Evolutionary conservation across 331 rosid species (phyloP).

Genomic region (Spiraea crenata): DNA sequence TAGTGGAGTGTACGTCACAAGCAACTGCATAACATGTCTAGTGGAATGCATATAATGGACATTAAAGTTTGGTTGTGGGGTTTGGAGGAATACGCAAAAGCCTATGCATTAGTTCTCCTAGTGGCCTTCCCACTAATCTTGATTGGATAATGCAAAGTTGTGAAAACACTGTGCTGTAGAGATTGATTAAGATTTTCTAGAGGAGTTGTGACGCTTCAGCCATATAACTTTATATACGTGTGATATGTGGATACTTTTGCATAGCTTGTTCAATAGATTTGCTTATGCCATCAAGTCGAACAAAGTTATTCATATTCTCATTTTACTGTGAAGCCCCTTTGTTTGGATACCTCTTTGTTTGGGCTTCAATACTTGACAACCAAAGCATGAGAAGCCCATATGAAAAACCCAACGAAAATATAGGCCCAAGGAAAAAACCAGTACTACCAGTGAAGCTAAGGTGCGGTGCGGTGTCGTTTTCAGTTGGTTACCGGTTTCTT

Average conservation of each 20-base stretch:
- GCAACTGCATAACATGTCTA: slow-evolving; percentile 11
- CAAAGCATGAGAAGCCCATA: background rate
- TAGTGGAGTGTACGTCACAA: slow-evolving; percentile 25
- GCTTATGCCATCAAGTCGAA: background rate
- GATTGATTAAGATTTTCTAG: background rate
- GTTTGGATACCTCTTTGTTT: background rate
- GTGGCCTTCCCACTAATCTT: slow-evolving; percentile 20
- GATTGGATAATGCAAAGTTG: background rate
- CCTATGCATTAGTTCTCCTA: background rate
- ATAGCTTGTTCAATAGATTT: background rate
- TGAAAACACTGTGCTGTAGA: background rate
- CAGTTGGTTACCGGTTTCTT: background rate
- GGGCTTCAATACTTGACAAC: background rate
- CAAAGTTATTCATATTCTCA: background rate
- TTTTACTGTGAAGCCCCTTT: no score
- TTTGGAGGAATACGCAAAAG: slow-evolving; percentile 13
- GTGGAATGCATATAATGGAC: slow-evolving; percentile 30
- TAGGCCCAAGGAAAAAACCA: background rate
- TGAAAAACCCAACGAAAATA: background rate
- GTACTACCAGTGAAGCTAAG: background rate
- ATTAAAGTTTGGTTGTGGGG: slow-evolving; percentile 6
- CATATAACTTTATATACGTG: background rate
- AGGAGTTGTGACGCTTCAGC: background rate
- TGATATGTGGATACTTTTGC: background rate
- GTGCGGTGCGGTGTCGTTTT: slow-evolving; percentile 12